A percentile compares a stretch with the other conserved stretches of the same genome.
phyloP scores from a whole-genome alignment of 2,329 filamentous ascomycete species.

The Phaeoacremonium minimum region DNA sequence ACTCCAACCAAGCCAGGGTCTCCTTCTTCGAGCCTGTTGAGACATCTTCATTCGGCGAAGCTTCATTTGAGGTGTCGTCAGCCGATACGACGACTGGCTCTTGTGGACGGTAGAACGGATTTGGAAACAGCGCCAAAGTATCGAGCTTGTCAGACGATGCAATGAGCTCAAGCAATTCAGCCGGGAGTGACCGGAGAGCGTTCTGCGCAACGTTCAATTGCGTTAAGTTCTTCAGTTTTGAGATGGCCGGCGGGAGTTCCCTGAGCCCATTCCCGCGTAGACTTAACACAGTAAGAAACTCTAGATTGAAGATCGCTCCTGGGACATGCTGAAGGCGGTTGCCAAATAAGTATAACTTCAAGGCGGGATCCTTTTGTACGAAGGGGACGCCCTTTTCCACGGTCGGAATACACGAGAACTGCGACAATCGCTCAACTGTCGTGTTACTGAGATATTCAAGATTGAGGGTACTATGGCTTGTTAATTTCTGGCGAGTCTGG shows the following conservation, averaged over 20 bases:
- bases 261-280: slow-evolving; percentile 59
- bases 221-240: slow-evolving; percentile 51
- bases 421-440: slow-evolving; percentile 51
- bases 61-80: slow-evolving; percentile 1
- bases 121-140: slow-evolving; percentile 55
- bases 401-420: slow-evolving; percentile 48
- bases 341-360: slow-evolving; percentile 57
- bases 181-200: slow-evolving; percentile 54
- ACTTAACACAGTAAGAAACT: slow-evolving; percentile 60
- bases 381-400: slow-evolving; percentile 56
- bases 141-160: slow-evolving; percentile 37
- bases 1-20: slow-evolving; percentile 8
- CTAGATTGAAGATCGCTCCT: slow-evolving; percentile 55
- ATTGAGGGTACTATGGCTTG: slow-evolving; percentile 32
- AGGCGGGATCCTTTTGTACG: slow-evolving; percentile 49
- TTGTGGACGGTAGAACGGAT: slow-evolving; percentile 47
- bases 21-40: slow-evolving; percentile 2
- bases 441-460: slow-evolving; percentile 51
- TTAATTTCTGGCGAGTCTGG: slow-evolving; percentile 2
- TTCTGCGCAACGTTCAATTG: slow-evolving; percentile 67
- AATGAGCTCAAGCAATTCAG: slow-evolving; percentile 57
- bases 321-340: slow-evolving; percentile 57
- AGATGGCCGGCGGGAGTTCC: slow-evolving; percentile 57
- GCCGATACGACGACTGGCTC: slow-evolving; percentile 4
- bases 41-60: slow-evolving; percentile 1